Conservation (phyloP, 2,329 filamentous ascomycete genomes). For the Fusarium equiseti region DNA sequence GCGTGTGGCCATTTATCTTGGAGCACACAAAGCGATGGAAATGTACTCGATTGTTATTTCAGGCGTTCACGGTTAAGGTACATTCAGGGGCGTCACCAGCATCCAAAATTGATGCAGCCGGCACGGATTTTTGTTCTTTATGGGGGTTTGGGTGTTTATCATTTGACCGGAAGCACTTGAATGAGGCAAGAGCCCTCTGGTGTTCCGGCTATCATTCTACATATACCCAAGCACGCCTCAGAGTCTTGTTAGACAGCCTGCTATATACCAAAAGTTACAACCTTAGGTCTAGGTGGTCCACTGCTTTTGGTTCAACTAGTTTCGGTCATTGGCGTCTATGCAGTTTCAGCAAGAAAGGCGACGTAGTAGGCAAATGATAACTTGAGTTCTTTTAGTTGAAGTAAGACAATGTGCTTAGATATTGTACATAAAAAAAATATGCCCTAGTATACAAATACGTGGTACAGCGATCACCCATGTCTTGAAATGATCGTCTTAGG, state of each 20-base stretch:
- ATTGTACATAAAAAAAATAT: constrained; percentile 33
- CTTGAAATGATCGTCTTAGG: constrained; percentile 39
- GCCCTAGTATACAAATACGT: constrained; percentile 29
- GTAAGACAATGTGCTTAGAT: constrained; percentile 30
- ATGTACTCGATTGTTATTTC: constrained; percentile 15
- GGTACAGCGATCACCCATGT: constrained; percentile 14
- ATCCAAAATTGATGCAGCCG: constrained; percentile 38
- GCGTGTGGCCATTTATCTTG: not conserved
- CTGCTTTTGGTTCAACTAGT: too few species aligned
- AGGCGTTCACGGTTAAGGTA: constrained; percentile 41
- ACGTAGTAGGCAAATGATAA: constrained; percentile 20
- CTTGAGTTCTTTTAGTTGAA: constrained; percentile 15
- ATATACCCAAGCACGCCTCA: constrained; percentile 36
- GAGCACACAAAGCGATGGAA: not conserved
- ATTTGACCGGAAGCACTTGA: constrained; percentile 17
- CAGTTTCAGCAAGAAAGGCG: constrained; percentile 24
- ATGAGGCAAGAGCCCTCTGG: constrained; percentile 14
- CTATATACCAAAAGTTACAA: too few species aligned
- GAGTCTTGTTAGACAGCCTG: not conserved
- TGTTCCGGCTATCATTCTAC: constrained; percentile 28
- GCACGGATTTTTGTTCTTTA: constrained; percentile 28
- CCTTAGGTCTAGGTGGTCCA: too few species aligned
- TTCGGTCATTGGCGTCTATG: constrained; percentile 26
- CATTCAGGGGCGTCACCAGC: constrained; percentile 43
- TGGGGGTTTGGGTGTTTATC: constrained; percentile 19